phyloP scores from a whole-genome alignment of 176 grass and related monocot genomes.

The Phoenix roebelenii region DNA sequence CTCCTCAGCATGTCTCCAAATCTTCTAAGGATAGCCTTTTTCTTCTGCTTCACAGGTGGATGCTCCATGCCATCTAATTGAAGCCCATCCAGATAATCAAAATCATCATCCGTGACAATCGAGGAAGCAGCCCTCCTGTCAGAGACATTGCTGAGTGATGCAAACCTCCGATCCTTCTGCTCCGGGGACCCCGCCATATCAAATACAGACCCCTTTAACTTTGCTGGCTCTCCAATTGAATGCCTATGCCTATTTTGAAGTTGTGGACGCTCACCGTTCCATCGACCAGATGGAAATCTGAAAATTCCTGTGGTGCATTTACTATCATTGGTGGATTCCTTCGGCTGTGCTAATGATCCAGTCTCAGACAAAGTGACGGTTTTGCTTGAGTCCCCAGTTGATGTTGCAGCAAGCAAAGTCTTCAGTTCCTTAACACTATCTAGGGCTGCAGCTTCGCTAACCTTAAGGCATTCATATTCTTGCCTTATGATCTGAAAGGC shows the following conservation, averaged over 20 bases:
- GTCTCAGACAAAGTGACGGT: conserved; percentile 7
- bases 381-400: conserved; percentile 33
- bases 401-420: conserved; percentile 61
- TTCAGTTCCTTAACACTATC: conserved; percentile 60
- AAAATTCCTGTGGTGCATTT: conserved; percentile 12
- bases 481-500: conserved; percentile 52
- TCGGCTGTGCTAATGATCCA: not conserved
- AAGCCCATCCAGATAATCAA: conserved; percentile 41
- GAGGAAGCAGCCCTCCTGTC: conserved; percentile 44
- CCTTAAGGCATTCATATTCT: conserved; percentile 71
- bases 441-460: conserved; percentile 63
- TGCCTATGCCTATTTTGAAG: conserved; percentile 30
- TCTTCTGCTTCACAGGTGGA: conserved; percentile 32
- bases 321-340: conserved; percentile 27
- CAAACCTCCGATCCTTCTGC: conserved; percentile 42
- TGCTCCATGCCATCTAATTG: conserved; percentile 30
- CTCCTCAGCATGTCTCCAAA: conserved; percentile 62
- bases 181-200: conserved; percentile 21
- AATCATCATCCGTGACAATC: conserved; percentile 44
- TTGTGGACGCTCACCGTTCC: conserved; percentile 25
- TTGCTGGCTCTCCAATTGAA: conserved; percentile 58
- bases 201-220: conserved; percentile 33
- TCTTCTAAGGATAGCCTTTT: conserved; percentile 47
- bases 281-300: conserved; percentile 16
- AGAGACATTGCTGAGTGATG: conserved; percentile 67